Evolutionary conservation across 768 basidiomycete species (phyloP), one percentile per base, ranked within the genome.

Genomic region (Boletus rex-veris): DNA sequence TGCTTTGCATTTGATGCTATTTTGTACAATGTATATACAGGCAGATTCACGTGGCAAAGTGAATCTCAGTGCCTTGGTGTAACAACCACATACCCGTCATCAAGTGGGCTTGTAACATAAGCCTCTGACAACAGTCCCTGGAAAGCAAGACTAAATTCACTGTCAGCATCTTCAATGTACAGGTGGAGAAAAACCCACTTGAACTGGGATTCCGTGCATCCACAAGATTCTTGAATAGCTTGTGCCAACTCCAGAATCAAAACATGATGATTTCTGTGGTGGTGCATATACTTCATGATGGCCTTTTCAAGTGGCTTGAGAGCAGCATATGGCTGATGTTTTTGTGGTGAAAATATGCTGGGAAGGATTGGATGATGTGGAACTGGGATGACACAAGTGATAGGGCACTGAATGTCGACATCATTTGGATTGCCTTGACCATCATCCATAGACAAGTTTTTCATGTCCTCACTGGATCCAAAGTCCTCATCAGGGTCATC

Each of bases 71-170:
- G 50, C 35, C 67, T 61, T 18, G 68, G 70, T 18, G 68, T 69
- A 14, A 71, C 51, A 14, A 70, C 45, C 11, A 71, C 66, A 57
- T 59, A 50, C 1, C 45, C 64, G 49, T 69, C 59, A 53, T 69
- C 70, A 18, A 69, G 60, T 21, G 66, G 70, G 38, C 61, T 68
- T 21, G 70, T 68, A 31, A 69, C 56, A 33, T 66, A 70, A 40
- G 61, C 70, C 38, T 69, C 70, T 37, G 53, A 59, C 14, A 69
- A 44, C 10, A 69, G 37, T 40, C 33, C 36, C 33, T 70, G 54
- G 9, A 68, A 4, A 24, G 66, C 57, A 46, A 41, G n/a, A 9
- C 68, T 69, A 6, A 35, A 33, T 33, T 14, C 31, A 28, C 7
- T 28, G 38, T 59, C 19, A 58, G 35, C 5, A 33, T 30, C 30